Percentiles rank a stretch among this genome's conserved stretches.
These are phyloP conservation scores for Neurospora sp. DNA, from an alignment of 495 filamentous ascomycete genomes.

Conservation along the genomic window DNA sequence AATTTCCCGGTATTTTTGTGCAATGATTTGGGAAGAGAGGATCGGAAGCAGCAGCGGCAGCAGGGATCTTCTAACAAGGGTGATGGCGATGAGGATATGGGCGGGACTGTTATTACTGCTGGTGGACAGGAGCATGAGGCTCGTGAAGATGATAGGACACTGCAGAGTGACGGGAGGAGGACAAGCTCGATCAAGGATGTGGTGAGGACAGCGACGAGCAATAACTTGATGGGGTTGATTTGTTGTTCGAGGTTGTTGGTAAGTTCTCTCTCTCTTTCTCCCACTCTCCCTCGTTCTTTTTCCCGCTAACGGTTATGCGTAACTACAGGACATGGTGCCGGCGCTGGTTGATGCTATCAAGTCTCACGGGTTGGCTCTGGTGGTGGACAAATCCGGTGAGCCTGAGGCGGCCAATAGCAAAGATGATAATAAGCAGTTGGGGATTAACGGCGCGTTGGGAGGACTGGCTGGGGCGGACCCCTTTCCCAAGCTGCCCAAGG, in stretches of 20 bases:
- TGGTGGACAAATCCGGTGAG: slow-evolving; percentile 69
- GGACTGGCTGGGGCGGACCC: slow-evolving; percentile 19
- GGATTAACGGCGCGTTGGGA: neutral
- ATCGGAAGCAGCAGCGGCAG: slow-evolving; percentile 1
- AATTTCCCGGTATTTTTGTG: slow-evolving; percentile 95
- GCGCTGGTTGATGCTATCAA: slow-evolving; percentile 89
- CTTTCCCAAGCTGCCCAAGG: slow-evolving; percentile 42
- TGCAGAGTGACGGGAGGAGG: slow-evolving; percentile 55
- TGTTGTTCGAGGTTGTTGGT: slow-evolving; percentile 80
- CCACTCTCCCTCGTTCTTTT: neutral
- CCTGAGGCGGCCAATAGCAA: slow-evolving; percentile 8
- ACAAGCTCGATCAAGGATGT: slow-evolving; percentile 87
- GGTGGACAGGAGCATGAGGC: slow-evolving; percentile 9
- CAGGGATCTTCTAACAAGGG: neutral
- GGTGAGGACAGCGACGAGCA: slow-evolving; percentile 83
- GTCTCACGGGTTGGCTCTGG: slow-evolving; percentile 81
- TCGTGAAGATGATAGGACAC: slow-evolving; percentile 17
- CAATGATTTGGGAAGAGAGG: slow-evolving; percentile 70
- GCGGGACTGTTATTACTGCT: neutral
- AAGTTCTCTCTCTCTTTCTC: slow-evolving; percentile 23
- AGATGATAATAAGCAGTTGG: slow-evolving; percentile 8
- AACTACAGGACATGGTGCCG: slow-evolving; percentile 89
- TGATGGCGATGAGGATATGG: neutral
- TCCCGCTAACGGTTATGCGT: neutral
- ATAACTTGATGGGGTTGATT: slow-evolving; percentile 97